Base-by-base conservation (phyloP, 225 moss, liverwort and hornwort genomes). In the Marchantia polymorpha region DNA sequence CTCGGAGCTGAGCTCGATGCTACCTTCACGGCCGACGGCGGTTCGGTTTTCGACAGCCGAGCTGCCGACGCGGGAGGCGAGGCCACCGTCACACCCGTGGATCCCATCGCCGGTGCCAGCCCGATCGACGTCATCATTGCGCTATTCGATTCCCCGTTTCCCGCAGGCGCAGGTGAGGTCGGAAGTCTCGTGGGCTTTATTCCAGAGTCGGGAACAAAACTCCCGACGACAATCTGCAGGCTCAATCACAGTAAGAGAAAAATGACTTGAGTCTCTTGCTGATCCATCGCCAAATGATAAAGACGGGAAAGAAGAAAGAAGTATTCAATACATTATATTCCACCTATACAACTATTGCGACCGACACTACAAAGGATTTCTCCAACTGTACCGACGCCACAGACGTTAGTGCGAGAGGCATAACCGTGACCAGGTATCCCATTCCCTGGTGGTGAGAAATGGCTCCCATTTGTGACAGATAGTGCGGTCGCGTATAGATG, bases 211-310 rank as follows among this genome's bases (percentile, higher is more conserved):
- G 87, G 80, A 15, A 87, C 64, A 60, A 88, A 88, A 55, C 84
- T 88, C 66, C 87, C 87, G 8, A 88, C 87, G 14, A 88, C 87
- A 59, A 88, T 88, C 87, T 88, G 87, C 50, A 27, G 9, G 76
- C 48, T 20, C 11, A 64, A 64, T 10, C 25, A 7, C 27, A 0
- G 20, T 64, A 64, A 10, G 0, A 64, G 3, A 64, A 22, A 64
- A 7, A 56, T n/a, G n/a, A 64, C n/a, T 19, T 30, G 8, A 8
- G 13, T 20, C 27, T 29, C 14, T 26, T 31, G 50, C 55, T 26
- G 27, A 53, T 14, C 54, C 13, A 70, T 39, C 39, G 2, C 39
- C 39, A 39, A 39, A 39, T 39, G 39, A 39, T 39, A 39, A 39
- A 39, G 39, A 39, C 39, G 2, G 39, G 39, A 39, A 39, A 39